These are phyloP conservation scores for Haematococcus lacustris DNA, from an alignment of 139 green algal genomes.

Conservation along the genomic window DNA sequence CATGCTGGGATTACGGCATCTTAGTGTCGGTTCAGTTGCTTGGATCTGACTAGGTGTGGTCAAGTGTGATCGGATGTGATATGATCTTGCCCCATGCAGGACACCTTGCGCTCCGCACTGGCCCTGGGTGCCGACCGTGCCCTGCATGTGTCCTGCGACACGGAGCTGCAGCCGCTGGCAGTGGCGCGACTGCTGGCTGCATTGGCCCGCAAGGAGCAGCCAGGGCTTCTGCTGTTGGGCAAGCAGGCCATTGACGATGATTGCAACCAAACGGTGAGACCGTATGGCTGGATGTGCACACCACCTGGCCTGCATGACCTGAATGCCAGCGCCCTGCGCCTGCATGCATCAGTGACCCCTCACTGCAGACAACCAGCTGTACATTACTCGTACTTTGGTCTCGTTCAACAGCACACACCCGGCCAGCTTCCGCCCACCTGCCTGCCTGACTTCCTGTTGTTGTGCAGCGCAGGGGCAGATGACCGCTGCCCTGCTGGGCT, in stretches of 20 bases:
- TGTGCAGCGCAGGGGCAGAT: constrained; percentile 84
- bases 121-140: constrained; percentile 86
- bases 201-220: constrained; percentile 50
- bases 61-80: background rate
- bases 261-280: constrained; percentile 70
- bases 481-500: constrained; percentile 78
- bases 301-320: too few species aligned
- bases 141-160: constrained; percentile 56
- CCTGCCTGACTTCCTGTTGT: too few species aligned
- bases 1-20: too few species aligned
- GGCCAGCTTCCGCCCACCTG: too few species aligned
- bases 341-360: too few species aligned
- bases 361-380: too few species aligned
- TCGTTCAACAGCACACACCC: too few species aligned
- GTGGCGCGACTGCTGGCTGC: constrained; percentile 74
- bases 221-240: constrained; percentile 69
- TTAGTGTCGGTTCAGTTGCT: too few species aligned
- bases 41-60: too few species aligned
- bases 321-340: too few species aligned
- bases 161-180: constrained; percentile 61
- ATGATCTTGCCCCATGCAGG: constrained; percentile 35
- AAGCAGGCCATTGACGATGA: constrained; percentile 96
- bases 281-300: too few species aligned
- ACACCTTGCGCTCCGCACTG: constrained; percentile 79
- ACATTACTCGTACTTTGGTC: too few species aligned